Evolutionary conservation across 495 filamentous ascomycete genomes (phyloP).

Genomic region (Cercophora newfieldiana): DNA sequence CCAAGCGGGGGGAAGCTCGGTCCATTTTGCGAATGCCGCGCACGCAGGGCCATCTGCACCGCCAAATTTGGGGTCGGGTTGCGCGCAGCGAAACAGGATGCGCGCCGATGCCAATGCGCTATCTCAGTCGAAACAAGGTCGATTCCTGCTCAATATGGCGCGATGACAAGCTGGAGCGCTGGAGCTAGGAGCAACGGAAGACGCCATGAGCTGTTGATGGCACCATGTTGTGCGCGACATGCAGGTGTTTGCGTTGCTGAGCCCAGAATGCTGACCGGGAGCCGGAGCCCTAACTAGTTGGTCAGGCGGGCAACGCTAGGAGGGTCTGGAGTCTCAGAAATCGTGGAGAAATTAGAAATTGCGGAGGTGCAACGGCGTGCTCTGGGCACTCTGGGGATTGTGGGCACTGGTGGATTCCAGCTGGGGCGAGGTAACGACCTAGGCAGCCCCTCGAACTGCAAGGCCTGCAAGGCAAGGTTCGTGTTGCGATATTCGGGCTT

Average conservation of each 20-base stretch:
- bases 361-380: background rate
- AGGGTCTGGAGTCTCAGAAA: background rate
- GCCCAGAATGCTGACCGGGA: background rate
- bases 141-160: background rate
- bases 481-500: background rate
- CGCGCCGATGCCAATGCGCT: background rate
- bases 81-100: background rate
- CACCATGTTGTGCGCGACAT: background rate
- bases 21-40: background rate
- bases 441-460: background rate
- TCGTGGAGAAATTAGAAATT: background rate
- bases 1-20: background rate
- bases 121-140: background rate
- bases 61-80: too few species aligned
- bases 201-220: background rate
- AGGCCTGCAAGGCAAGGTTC: background rate
- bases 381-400: background rate
- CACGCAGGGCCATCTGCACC: background rate
- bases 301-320: background rate
- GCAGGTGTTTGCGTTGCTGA: background rate
- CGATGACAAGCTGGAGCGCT: background rate
- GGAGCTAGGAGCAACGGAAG: background rate
- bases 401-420: background rate
- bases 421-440: background rate
- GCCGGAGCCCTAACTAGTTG: too few species aligned